Percentiles rank a stretch among this genome's conserved stretches.
phyloP scores from a whole-genome alignment of 2,329 filamentous ascomycete species.

The Botryotinia globosa region DNA sequence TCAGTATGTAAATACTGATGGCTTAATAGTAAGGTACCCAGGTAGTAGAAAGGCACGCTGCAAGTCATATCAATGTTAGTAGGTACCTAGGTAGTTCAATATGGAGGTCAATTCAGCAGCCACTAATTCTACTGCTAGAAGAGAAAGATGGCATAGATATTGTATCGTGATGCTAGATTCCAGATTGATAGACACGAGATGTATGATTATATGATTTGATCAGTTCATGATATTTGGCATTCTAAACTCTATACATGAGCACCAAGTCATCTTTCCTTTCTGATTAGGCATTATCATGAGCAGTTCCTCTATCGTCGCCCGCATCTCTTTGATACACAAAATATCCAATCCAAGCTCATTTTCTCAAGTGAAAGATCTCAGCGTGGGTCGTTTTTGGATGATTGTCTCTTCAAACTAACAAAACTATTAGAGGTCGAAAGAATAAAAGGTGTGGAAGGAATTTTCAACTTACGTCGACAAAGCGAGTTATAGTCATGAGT shows the following conservation, averaged over 20 bases:
- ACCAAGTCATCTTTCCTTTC: not conserved
- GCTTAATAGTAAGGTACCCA: not conserved
- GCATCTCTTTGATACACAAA: conserved; percentile 8
- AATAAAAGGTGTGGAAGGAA: not conserved
- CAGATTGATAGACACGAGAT: not conserved
- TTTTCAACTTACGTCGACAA: conserved; percentile 69
- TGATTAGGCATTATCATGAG: not conserved
- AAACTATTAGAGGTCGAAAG: conserved; percentile 17
- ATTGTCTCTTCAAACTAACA: conserved; percentile 43
- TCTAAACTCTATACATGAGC: conserved; percentile 8
- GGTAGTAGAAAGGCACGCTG: not conserved
- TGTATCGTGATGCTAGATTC: not conserved
- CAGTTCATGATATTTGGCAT: conserved; percentile 1
- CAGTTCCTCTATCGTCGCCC: conserved; percentile 9
- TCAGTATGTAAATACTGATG: not conserved
- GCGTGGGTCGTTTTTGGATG: conserved; percentile 28
- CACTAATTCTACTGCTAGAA: not conserved
- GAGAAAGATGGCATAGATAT: not conserved
- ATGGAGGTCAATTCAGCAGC: not conserved
- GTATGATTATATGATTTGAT: not conserved
- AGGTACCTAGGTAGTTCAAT: not conserved
- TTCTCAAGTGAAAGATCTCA: conserved; percentile 32
- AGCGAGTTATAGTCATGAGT: conserved; percentile 77
- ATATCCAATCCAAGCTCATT: conserved; percentile 6
- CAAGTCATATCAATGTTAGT: not conserved